phyloP scores from a whole-genome alignment of 1,284 basidiomycete species.

The Trichosporon asahii region DNA sequence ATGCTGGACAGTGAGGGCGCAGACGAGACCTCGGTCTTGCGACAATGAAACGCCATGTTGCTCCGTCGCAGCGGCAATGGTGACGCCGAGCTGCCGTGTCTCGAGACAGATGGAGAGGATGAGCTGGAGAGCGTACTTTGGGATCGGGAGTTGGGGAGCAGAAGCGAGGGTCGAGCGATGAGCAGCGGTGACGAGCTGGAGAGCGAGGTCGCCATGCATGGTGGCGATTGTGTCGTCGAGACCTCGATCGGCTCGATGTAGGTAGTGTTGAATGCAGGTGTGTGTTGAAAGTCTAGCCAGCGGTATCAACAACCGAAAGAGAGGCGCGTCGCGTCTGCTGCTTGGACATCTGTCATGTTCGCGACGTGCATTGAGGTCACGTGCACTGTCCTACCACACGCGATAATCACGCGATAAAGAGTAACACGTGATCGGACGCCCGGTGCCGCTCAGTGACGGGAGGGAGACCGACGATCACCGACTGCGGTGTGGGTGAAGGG shows the following conservation, averaged over 20 bases:
- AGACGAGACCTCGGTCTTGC: conserved; percentile 56
- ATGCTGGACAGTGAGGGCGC: conserved; percentile 78
- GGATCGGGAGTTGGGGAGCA: conserved; percentile 58
- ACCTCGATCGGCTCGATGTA: not conserved
- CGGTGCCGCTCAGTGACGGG: conserved; percentile 4
- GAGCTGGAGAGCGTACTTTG: conserved; percentile 87
- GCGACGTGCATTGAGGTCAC: not conserved
- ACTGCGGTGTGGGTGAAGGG: not conserved
- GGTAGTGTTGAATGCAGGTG: not conserved
- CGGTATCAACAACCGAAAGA: not conserved
- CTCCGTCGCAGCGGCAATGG: conserved; percentile 48
- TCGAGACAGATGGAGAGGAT: conserved; percentile 84
- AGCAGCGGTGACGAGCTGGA: conserved; percentile 80
- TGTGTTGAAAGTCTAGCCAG: not conserved
- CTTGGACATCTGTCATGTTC: not conserved
- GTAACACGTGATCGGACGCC: not conserved
- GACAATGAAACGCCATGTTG: conserved; percentile 39
- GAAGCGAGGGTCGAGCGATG: conserved; percentile 76
- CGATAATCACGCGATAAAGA: not conserved
- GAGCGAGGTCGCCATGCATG: conserved; percentile 72
- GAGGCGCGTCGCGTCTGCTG: conserved; percentile 1
- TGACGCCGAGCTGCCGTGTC: conserved; percentile 72
- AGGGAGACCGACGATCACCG: conserved; percentile 1
- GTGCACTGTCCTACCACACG: not conserved
- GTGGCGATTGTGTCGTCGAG: conserved; percentile 8